Conservation (phyloP, 192 early-diverging fungal genomes). For the Lunasporangiospora selenospora region DNA sequence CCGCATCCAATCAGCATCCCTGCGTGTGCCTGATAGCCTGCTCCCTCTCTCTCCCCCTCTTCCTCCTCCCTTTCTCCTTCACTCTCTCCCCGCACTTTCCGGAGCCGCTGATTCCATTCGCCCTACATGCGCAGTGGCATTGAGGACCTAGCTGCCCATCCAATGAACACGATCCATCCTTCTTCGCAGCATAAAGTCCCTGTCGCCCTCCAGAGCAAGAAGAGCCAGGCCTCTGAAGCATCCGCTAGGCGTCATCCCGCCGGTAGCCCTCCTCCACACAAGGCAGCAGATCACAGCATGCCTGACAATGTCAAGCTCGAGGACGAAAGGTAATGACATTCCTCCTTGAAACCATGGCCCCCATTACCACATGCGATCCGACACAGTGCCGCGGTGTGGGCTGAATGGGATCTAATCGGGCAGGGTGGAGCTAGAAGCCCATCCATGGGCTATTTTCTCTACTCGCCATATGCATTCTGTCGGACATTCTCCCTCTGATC, state of each 20-base stretch:
- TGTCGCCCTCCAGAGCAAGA: background rate
- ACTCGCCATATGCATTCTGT: background rate
- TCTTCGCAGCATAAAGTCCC: conserved; percentile 2
- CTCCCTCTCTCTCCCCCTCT: background rate
- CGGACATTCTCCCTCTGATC: background rate
- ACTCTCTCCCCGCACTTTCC: background rate
- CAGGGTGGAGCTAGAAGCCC: conserved; percentile 1
- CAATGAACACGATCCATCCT: conserved; percentile 29
- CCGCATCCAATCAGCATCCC: too few species aligned
- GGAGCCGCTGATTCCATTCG: too few species aligned
- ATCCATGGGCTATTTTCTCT: background rate
- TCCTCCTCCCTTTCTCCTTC: conserved; percentile 1
- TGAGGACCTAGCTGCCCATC: too few species aligned
- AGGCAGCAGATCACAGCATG: too few species aligned
- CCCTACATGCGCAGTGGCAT: too few species aligned
- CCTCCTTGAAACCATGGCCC: too few species aligned
- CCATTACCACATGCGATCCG: background rate
- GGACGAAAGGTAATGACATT: too few species aligned
- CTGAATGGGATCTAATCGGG: too few species aligned
- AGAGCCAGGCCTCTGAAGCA: background rate
- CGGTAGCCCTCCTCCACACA: background rate
- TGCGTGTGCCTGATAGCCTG: too few species aligned
- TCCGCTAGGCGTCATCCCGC: background rate
- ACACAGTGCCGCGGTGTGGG: background rate
- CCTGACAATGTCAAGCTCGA: too few species aligned